These are phyloP conservation scores for Spergularia azorica DNA, from an alignment of 179 eudicot genomes.

Conservation along the genomic window DNA sequence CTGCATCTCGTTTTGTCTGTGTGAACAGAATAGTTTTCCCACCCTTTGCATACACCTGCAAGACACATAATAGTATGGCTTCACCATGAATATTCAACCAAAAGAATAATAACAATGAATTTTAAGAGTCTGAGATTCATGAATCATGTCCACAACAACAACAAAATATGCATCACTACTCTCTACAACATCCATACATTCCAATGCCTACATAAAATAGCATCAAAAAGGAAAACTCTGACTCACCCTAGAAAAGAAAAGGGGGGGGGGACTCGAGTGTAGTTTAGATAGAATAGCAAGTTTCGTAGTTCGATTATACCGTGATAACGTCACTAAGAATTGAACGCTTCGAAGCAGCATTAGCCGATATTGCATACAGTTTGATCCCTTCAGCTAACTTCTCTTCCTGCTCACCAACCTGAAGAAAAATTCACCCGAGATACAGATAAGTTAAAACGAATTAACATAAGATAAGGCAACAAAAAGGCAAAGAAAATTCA, in stretches of 20 bases:
- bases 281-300: not conserved
- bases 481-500: not conserved
- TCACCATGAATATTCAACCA: not conserved
- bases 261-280: not conserved
- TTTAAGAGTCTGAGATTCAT: not conserved
- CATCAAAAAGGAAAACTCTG: no score
- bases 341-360: constrained; percentile 70
- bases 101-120: not conserved
- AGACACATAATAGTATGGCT: constrained; percentile 8
- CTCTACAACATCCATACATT: no score
- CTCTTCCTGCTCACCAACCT: constrained; percentile 96
- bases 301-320: constrained; percentile 44
- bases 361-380: constrained; percentile 68
- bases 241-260: no score
- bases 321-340: constrained; percentile 83
- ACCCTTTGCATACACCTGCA: constrained; percentile 91
- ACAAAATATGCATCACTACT: not conserved
- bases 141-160: not conserved
- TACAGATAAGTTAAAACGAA: not conserved
- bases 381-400: constrained; percentile 94
- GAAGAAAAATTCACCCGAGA: constrained; percentile 11
- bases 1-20: constrained; percentile 91
- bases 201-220: no score
- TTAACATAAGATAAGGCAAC: not conserved
- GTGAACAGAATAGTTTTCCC: constrained; percentile 93